Evolutionary conservation across 2,329 filamentous ascomycete genomes (phyloP), one percentile per base, ranked within the genome.

Genomic region (Fusarium oligoseptatum): DNA sequence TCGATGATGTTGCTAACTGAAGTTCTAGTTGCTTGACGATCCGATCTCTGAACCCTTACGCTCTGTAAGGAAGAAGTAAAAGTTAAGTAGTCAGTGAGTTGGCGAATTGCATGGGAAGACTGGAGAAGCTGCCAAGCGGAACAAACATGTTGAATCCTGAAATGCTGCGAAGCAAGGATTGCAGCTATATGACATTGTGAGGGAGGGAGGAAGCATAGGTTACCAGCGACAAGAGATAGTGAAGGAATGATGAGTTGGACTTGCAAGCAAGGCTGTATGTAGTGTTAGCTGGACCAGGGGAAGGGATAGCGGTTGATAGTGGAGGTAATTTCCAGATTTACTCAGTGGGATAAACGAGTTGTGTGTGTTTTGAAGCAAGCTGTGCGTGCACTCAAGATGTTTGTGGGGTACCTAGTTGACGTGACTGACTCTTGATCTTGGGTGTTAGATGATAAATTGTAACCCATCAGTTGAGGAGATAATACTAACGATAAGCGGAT

Each of bases 21-120:
- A 15, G 17, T 17, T 43, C 17, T 62, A 95, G 93, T 78, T 95
- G 93, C 87, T 84, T 95, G 83, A 95, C 93, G n/a, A 95, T 95
- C 80, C 92, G 93, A 72, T 95, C 93, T 43, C 85, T 95, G 79
- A 95, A 95, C 87, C 93, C 93, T 17, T 95, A 93, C 81, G 93
- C 93, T 64, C 83, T 91, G 78, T 90, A 82, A 82, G 71, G 27
- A 60, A 66, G 67, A 50, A 67, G 56, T 45, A 70, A 75, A 64
- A 76, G 56, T 62, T 32, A 24, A 17, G 43, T 24, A 52, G 24
- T 52, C 69, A 50, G 17, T 52, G 66, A 50, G 41, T 29, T 63
- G 66, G 62, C 32, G 63, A 65, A 63, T 67, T 66, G 58, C 66
- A 57, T 66, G 48, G 36, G 60, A 61, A 50, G 68, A 68, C 27